A percentile compares a stretch with the other conserved stretches of the same genome.
phyloP scores from a whole-genome alignment of 2,329 filamentous ascomycete species.

The Colletotrichum caudatum region DNA sequence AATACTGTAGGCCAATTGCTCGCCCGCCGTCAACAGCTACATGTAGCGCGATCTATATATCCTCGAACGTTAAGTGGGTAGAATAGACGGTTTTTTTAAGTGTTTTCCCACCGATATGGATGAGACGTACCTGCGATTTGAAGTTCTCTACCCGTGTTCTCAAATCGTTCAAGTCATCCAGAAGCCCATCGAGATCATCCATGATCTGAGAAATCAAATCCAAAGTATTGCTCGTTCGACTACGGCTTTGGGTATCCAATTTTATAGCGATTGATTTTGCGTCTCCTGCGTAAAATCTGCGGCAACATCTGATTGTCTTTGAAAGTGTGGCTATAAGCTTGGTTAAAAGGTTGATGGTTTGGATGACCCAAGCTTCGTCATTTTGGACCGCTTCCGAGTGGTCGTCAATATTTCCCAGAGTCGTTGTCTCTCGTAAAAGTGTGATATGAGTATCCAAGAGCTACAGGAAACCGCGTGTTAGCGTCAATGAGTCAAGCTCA shows the following conservation, averaged over 20 bases:
- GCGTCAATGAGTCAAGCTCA: background rate
- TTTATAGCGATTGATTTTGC: background rate
- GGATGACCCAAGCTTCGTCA: slow-evolving; percentile 13
- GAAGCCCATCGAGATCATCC: background rate
- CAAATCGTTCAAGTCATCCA: background rate
- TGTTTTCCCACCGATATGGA: background rate
- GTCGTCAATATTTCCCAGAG: background rate
- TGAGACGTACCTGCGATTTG: background rate
- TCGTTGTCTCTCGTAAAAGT: background rate
- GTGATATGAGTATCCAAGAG: background rate
- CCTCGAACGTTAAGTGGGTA: background rate
- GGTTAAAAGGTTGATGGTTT: background rate
- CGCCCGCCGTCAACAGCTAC: background rate
- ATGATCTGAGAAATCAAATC: background rate
- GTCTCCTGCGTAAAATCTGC: background rate
- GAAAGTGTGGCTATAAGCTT: background rate
- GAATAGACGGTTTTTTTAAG: background rate
- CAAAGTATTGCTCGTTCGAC: background rate
- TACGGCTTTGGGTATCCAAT: background rate
- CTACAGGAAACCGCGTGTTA: background rate
- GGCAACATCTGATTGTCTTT: background rate
- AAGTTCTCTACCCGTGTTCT: background rate
- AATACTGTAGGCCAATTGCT: slow-evolving; percentile 4
- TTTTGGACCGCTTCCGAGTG: background rate
- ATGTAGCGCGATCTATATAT: background rate